phyloP scores from a whole-genome alignment of 805 yeast genomes.

The Clavispora santaluciae region DNA sequence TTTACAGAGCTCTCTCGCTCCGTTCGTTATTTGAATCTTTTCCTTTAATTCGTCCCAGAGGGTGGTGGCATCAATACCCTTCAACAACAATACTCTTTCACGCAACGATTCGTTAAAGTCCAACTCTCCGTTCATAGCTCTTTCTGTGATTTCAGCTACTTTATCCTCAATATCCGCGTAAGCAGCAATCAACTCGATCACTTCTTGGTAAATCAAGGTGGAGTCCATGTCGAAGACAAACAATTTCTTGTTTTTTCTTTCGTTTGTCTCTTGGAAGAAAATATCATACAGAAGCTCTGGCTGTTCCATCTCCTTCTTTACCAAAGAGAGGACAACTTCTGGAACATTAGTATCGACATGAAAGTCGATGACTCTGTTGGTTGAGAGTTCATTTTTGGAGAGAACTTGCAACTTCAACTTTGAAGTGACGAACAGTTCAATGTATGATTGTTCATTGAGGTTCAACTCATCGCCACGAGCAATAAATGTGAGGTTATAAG shows the following conservation, averaged over 20 bases:
- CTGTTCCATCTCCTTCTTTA: constrained; percentile 9
- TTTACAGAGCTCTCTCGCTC: constrained; percentile 67
- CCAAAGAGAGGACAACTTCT: constrained; percentile 7
- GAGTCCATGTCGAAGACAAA: constrained; percentile 98
- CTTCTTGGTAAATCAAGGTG: constrained; percentile 92
- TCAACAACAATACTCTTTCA: constrained; percentile 71
- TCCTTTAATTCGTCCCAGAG: constrained; percentile 77
- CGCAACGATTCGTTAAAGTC: constrained; percentile 81
- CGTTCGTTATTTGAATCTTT: constrained; percentile 74
- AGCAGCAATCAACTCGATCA: constrained; percentile 91
- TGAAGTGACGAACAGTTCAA: constrained; percentile 9
- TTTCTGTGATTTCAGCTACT: constrained; percentile 83
- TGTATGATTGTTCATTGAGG: constrained; percentile 6
- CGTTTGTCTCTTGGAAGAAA: constrained; percentile 23
- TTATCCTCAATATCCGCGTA: constrained; percentile 85
- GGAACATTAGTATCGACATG: constrained; percentile 12
- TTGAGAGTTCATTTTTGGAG: constrained; percentile 12
- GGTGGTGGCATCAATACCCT: constrained; percentile 68
- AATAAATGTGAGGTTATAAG: constrained; percentile 11
- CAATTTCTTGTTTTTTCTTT: constrained; percentile 43
- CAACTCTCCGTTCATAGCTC: constrained; percentile 96
- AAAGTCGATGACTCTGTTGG: constrained; percentile 16
- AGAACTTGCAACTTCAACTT: constrained; percentile 9
- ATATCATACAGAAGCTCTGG: constrained; percentile 21
- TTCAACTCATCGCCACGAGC: constrained; percentile 11